Conservation (phyloP, 345 rosid genomes). For the Pseudoturritis turrita region DNA sequence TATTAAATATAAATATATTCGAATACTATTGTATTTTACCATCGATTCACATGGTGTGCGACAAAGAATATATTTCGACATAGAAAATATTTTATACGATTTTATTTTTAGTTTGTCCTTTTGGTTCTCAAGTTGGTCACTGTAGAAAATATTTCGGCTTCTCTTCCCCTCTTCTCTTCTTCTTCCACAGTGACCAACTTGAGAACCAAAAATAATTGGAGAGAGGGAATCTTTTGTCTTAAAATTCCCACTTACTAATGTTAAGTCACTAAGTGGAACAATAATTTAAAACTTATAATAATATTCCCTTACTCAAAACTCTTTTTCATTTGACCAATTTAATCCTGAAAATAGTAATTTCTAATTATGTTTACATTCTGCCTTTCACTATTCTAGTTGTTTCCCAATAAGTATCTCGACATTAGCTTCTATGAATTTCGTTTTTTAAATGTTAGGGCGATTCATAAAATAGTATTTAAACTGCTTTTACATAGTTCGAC, state of each 20-base stretch:
- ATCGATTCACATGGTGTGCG: constrained; percentile 3
- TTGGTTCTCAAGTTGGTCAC: no score
- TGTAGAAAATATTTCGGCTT: no score
- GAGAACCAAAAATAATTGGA: constrained; percentile 10
- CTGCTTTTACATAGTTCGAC: not conserved
- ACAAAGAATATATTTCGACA: constrained; percentile 26
- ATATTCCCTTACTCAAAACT: not conserved
- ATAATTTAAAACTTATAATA: not conserved
- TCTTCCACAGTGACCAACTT: constrained; percentile 14
- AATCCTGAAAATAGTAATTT: constrained; percentile 4
- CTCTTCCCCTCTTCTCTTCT: not conserved
- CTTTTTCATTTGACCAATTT: constrained; percentile 14
- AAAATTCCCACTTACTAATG: constrained; percentile 25
- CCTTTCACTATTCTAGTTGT: constrained; percentile 2
- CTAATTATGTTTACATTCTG: constrained; percentile 4
- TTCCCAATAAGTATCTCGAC: not conserved
- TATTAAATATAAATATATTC: not conserved
- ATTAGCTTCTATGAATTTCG: not conserved
- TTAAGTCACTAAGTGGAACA: constrained; percentile 16
- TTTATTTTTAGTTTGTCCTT: constrained; percentile 17
- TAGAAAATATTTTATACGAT: constrained; percentile 18
- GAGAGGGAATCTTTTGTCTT: constrained; percentile 12
- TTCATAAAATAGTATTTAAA: not conserved
- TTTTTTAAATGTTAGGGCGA: not conserved
- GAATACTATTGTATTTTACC: not conserved